These are phyloP conservation scores for Phytophthora citrophthora DNA, from an alignment of 352 stramenopile genomes.

Conservation along the genomic window DNA sequence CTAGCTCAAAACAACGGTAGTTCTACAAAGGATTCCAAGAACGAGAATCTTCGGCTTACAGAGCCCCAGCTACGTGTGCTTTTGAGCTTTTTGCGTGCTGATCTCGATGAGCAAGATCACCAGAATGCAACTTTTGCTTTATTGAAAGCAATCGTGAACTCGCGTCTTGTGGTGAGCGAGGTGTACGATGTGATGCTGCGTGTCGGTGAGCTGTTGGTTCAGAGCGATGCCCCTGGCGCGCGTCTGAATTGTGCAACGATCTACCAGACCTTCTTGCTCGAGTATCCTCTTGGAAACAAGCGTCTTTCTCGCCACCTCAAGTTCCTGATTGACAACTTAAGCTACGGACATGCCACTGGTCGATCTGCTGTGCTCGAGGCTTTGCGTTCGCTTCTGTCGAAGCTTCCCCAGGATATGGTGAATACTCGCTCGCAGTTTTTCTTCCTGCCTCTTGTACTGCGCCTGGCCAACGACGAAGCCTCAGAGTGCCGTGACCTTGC, in stretches of 20 bases:
- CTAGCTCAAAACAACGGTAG: slow-evolving; percentile 32
- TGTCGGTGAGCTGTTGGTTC: slow-evolving; percentile 94
- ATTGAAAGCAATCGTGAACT: slow-evolving; percentile 92
- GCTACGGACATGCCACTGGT: slow-evolving; percentile 95
- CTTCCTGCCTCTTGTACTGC: slow-evolving; percentile 95
- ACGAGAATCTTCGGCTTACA: slow-evolving; percentile 57
- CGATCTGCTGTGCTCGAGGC: slow-evolving; percentile 92
- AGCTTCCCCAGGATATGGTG: slow-evolving; percentile 92
- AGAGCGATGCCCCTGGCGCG: slow-evolving; percentile 90
- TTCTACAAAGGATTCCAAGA: slow-evolving; percentile 38
- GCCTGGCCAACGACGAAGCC: slow-evolving; percentile 96
- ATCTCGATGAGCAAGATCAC: slow-evolving; percentile 94
- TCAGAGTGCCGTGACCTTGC: slow-evolving; percentile 88
- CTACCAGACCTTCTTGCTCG: slow-evolving; percentile 93
- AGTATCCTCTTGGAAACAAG: slow-evolving; percentile 95
- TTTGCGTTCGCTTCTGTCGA: slow-evolving; percentile 89
- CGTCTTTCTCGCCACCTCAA: slow-evolving; percentile 94
- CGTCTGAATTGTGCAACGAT: slow-evolving; percentile 82
- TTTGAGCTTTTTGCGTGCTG: slow-evolving; percentile 91
- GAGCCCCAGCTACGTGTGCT: slow-evolving; percentile 86
- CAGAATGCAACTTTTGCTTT: slow-evolving; percentile 95
- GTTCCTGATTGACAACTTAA: slow-evolving; percentile 96
- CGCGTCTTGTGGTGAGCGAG: slow-evolving; percentile 92
- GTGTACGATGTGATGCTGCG: slow-evolving; percentile 97
- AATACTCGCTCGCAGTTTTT: slow-evolving; percentile 94